These are phyloP conservation scores for Schizothecium vesticola DNA, from an alignment of 495 filamentous ascomycete genomes.

Conservation along the genomic window DNA sequence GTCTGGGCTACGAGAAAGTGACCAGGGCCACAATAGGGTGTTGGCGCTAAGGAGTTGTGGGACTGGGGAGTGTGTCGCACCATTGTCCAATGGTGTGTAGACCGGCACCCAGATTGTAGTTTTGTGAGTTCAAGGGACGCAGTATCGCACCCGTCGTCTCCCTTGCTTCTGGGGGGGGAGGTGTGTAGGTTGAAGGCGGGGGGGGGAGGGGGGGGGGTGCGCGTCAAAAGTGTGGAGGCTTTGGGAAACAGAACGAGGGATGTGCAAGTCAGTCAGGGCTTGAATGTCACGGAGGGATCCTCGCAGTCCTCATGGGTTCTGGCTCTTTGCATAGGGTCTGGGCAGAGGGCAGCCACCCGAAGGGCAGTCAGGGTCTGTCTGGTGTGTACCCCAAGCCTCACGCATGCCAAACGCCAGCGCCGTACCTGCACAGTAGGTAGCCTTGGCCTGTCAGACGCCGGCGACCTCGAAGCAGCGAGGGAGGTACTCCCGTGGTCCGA, in stretches of 20 bases:
- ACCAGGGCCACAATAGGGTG: too few relatives aligned
- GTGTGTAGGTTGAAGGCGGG: conserved; percentile 1
- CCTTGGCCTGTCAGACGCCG: conserved; percentile 13
- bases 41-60: too few relatives aligned
- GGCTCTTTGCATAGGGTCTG: conserved; percentile 14
- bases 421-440: conserved; percentile 1
- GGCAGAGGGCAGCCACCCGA: conserved; percentile 21
- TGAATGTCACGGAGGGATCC: conserved; percentile 19
- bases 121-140: too few relatives aligned
- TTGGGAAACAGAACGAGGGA: conserved; percentile 24
- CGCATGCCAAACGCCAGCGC: conserved; percentile 24
- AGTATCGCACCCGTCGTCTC: too few relatives aligned
- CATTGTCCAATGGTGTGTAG: too few relatives aligned
- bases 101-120: too few relatives aligned
- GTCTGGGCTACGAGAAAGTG: too few relatives aligned
- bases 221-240: conserved; percentile 17
- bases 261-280: conserved; percentile 22
- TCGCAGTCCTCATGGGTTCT: conserved; percentile 9
- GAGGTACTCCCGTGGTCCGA: conserved; percentile 13
- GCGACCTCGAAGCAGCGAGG: conserved; percentile 1
- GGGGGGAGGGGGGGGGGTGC: conserved; percentile 10
- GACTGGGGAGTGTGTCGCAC: too few relatives aligned
- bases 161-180: conserved; percentile 5
- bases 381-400: conserved; percentile 9
- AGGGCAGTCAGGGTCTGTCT: conserved; percentile 22